These are phyloP conservation scores for Salinomyces thailandicus DNA, from an alignment of 2,329 filamentous ascomycete species.

Conservation along the genomic window DNA sequence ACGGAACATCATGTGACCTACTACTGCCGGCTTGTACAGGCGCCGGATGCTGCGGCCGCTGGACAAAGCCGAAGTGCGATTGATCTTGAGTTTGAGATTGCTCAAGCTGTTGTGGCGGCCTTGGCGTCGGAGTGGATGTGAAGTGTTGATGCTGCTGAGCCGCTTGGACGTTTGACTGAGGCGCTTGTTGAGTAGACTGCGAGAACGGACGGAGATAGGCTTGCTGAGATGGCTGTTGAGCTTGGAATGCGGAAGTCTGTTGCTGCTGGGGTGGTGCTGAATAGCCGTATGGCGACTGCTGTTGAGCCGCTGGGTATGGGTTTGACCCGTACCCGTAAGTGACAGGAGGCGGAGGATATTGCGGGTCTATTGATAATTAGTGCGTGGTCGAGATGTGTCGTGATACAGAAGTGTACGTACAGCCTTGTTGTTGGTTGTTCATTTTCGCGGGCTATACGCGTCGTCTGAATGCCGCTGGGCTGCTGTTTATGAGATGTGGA, in stretches of 20 bases:
- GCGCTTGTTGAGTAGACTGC: not conserved
- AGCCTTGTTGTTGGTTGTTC: not conserved
- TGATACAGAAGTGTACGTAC: not conserved
- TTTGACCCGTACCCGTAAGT: conserved; percentile 3
- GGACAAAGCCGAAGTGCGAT: too few relatives aligned
- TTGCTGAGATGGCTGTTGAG: conserved; percentile 8
- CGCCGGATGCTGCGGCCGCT: too few relatives aligned
- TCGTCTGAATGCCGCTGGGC: conserved; percentile 1
- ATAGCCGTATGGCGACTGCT: conserved; percentile 1
- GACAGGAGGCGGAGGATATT: conserved; percentile 4
- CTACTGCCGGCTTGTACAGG: conserved; percentile 2
- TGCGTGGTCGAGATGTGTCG: not conserved
- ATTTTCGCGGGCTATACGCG: not conserved
- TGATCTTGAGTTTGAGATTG: too few relatives aligned
- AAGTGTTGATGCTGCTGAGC: conserved; percentile 7
- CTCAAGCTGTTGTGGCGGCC: conserved; percentile 3
- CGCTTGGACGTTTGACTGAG: conserved; percentile 1
- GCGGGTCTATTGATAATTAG: not conserved
- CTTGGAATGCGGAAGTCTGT: not conserved
- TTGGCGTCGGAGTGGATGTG: conserved; percentile 4
- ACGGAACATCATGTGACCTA: not conserved
- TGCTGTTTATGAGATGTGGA: not conserved
- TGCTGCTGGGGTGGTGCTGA: conserved; percentile 3
- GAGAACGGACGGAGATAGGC: conserved; percentile 4
- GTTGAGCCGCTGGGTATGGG: conserved; percentile 4